phyloP scores from a whole-genome alignment of 2,329 filamentous ascomycete genomes.

The Calonectria montana region DNA sequence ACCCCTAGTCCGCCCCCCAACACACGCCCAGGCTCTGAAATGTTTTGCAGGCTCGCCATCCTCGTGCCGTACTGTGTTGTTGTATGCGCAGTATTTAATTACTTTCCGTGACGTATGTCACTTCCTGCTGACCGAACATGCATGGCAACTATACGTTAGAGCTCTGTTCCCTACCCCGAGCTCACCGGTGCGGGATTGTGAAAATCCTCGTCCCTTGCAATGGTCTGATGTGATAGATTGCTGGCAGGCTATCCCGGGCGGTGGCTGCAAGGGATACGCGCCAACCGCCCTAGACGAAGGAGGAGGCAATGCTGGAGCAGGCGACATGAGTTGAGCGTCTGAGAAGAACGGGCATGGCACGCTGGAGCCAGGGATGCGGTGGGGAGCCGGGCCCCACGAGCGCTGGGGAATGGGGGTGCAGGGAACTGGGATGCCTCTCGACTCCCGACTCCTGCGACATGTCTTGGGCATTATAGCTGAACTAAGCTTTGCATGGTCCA shows the following conservation, averaged over 20 bases:
- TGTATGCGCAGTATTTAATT: neutral
- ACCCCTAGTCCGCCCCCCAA: slow-evolving; percentile 19
- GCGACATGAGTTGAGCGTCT: slow-evolving; percentile 22
- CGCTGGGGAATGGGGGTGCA: slow-evolving; percentile 25
- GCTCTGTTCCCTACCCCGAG: slow-evolving; percentile 6
- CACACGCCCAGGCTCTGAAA: slow-evolving; percentile 3
- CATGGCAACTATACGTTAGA: neutral
- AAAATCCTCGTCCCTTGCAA: slow-evolving; percentile 23
- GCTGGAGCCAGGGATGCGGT: slow-evolving; percentile 26
- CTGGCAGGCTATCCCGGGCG: slow-evolving; percentile 35
- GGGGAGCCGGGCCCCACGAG: slow-evolving; percentile 28
- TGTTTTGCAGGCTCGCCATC: slow-evolving; percentile 2
- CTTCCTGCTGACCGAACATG: slow-evolving; percentile 1
- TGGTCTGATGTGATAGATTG: slow-evolving; percentile 41
- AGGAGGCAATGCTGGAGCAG: slow-evolving; percentile 29
- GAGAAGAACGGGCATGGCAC: slow-evolving; percentile 31
- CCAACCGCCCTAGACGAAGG: slow-evolving; percentile 28
- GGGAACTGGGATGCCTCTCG: slow-evolving; percentile 8
- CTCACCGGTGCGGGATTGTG: slow-evolving; percentile 25
- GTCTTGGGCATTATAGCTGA: slow-evolving; percentile 2
- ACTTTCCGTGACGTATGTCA: neutral
- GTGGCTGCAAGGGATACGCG: slow-evolving; percentile 41
- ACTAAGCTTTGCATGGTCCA: neutral
- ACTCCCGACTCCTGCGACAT: slow-evolving; percentile 2
- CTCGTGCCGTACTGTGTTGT: neutral